Evolutionary conservation across 345 rosid genomes (phyloP).

Genomic region (Acer campestre): DNA sequence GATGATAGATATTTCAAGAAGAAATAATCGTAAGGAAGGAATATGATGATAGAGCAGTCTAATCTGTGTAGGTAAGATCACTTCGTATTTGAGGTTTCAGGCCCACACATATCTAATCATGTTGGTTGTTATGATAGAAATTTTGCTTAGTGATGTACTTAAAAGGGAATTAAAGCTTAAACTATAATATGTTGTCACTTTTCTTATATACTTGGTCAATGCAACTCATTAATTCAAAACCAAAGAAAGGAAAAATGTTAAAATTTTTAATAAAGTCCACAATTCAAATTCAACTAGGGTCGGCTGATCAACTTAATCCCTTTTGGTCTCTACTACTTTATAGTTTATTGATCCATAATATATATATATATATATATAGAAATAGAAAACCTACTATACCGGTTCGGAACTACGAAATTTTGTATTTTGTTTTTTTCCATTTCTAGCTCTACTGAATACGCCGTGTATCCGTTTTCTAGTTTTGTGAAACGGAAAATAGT

Average conservation of each 20-base stretch:
- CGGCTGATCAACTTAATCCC: not conserved
- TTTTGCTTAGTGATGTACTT: slow-evolving; percentile 39
- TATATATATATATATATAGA: too few relatives aligned
- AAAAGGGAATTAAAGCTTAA: slow-evolving; percentile 41
- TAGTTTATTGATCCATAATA: too few relatives aligned
- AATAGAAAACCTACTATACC: too few relatives aligned
- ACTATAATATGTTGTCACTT: slow-evolving; percentile 17
- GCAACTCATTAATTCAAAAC: slow-evolving; percentile 18
- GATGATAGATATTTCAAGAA: not conserved
- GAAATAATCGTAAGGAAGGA: slow-evolving; percentile 12
- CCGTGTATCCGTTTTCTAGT: too few relatives aligned
- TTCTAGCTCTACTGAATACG: not conserved
- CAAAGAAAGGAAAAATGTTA: not conserved
- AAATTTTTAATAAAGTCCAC: not conserved
- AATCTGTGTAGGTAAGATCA: slow-evolving; percentile 39
- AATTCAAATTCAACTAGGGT: not conserved
- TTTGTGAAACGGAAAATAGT: not conserved
- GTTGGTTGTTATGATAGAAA: slow-evolving; percentile 52
- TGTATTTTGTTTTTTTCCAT: not conserved
- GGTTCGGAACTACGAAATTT: not conserved
- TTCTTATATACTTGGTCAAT: slow-evolving; percentile 21
- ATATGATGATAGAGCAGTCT: slow-evolving; percentile 31
- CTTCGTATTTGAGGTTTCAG: slow-evolving; percentile 38
- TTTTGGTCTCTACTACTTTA: not conserved
- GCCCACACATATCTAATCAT: slow-evolving; percentile 76